Evolutionary conservation across 331 rosid species (phyloP), one percentile per base, ranked within the genome.

Genomic region (Rhamnella rubrinervis): DNA sequence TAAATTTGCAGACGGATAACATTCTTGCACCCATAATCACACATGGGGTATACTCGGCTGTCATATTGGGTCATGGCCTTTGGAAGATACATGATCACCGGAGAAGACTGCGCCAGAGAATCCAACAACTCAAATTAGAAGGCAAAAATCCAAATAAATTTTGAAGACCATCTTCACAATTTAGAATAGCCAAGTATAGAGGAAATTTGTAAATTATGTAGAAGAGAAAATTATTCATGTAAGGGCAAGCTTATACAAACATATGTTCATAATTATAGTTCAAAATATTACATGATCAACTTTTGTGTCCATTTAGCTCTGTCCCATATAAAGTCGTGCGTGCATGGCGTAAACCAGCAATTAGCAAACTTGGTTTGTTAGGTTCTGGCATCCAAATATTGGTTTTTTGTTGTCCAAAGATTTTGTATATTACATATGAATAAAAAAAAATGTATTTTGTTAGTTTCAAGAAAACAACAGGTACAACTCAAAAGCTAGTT

Each of bases 1-100:
- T 8, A 11, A 75, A 63, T 58, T 72, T 65, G 70, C 95, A 93
- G 98, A 85, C 95, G 14, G 83, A 85, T 74, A 93, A 93, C 56
- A 88, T 93, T 68, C 98, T 93, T 63, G 83, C 97, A 15, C 98
- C 98, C 20, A 93, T 91, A 50, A 84, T 93, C 78, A 93, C 98
- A 2, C 97, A 93, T 38, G 97, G 98, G 38, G 91, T 93, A 74
- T 91, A 93, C 82, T 91, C 97, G 1, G 77, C 97, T 15, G 96
- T 93, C 77, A 87, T 93, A 66, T 62, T 93, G 85, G 98, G 98
- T 44, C 96, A 93, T 49, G 98, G 98, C 77, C 98, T 93, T 53
- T 80, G 92, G 97, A 93, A 93, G 87, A 91, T 93, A 71, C 86
- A 91, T 28, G 88, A 93, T 83, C 97, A 91, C 81, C 83, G 89